Conservation (phyloP, 345 rosid genomes). For the Jatropha curcas region DNA sequence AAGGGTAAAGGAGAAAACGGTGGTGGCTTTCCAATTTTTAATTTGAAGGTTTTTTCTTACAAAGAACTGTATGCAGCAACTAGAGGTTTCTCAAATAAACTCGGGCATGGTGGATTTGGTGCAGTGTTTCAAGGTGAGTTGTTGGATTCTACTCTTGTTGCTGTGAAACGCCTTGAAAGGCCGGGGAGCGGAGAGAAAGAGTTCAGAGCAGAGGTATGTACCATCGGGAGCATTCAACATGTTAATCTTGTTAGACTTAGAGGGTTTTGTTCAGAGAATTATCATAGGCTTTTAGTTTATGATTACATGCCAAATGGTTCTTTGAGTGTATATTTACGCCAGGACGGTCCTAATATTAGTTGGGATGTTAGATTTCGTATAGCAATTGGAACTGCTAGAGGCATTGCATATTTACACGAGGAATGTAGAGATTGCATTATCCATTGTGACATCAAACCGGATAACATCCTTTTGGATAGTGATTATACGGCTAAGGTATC, state of each 20-base stretch:
- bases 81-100: constrained; percentile 24
- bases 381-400: constrained; percentile 31
- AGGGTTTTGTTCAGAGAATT: constrained; percentile 33
- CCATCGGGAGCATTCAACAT: constrained; percentile 35
- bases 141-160: constrained; percentile 24
- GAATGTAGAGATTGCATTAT: constrained; percentile 35
- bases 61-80: constrained; percentile 29
- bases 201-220: constrained; percentile 34
- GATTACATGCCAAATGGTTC: constrained; percentile 37
- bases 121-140: constrained; percentile 29
- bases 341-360: constrained; percentile 25
- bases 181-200: constrained; percentile 31
- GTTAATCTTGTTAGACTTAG: constrained; percentile 33
- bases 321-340: constrained; percentile 21
- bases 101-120: constrained; percentile 38
- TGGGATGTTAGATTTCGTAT: constrained; percentile 31
- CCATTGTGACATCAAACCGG: constrained; percentile 39
- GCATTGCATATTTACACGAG: constrained; percentile 33
- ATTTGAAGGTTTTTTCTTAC: constrained; percentile 49
- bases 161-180: constrained; percentile 36
- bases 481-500: constrained; percentile 30
- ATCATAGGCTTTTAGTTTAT: constrained; percentile 32
- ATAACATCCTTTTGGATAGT: constrained; percentile 31
- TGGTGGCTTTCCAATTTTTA: constrained; percentile 50
- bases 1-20: constrained; percentile 41